Percentiles rank a stretch among this genome's conserved stretches.
Conservation (phyloP, 208 protist genomes). For the Kentomonas sorsogonicus region DNA sequence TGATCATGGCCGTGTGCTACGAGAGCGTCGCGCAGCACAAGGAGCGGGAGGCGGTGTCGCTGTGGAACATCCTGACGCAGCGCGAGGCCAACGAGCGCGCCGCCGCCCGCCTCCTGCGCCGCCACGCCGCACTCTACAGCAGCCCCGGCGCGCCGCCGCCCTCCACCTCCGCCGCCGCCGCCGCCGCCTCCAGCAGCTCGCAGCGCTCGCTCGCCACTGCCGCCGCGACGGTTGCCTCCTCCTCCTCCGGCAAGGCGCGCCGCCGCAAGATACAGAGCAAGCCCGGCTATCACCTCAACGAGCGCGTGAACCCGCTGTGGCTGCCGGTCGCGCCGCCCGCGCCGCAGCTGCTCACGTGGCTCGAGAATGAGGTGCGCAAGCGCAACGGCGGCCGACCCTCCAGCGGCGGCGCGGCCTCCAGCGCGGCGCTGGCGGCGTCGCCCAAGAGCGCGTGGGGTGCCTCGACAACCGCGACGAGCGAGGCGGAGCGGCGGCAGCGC, state of each 20-base stretch:
- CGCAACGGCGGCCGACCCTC: neutral
- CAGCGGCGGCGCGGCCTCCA: too few species aligned
- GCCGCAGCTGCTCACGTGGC: slow-evolving; percentile 17
- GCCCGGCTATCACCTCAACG: slow-evolving; percentile 25
- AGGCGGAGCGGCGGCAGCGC: neutral
- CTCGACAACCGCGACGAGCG: neutral
- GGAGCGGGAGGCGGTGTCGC: slow-evolving; percentile 10
- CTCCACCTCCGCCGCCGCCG: too few species aligned
- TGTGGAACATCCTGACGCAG: slow-evolving; percentile 13
- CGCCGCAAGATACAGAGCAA: neutral
- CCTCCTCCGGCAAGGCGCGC: neutral
- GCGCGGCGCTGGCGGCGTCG: neutral
- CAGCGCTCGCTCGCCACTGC: neutral
- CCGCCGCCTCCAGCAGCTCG: too few species aligned
- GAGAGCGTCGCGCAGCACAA: slow-evolving; percentile 18
- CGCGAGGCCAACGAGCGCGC: too few species aligned
- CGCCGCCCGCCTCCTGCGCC: too few species aligned
- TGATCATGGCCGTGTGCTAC: slow-evolving; percentile 21
- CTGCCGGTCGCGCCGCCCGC: slow-evolving; percentile 9
- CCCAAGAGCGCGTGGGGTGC: too few species aligned
- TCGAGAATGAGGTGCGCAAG: neutral
- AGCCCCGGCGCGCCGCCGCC: too few species aligned
- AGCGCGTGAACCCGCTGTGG: slow-evolving; percentile 16
- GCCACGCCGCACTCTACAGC: too few species aligned
- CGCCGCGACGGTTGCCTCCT: neutral